phyloP scores from a whole-genome alignment of 2,329 filamentous ascomycete species.

The Thyridium curvatum region DNA sequence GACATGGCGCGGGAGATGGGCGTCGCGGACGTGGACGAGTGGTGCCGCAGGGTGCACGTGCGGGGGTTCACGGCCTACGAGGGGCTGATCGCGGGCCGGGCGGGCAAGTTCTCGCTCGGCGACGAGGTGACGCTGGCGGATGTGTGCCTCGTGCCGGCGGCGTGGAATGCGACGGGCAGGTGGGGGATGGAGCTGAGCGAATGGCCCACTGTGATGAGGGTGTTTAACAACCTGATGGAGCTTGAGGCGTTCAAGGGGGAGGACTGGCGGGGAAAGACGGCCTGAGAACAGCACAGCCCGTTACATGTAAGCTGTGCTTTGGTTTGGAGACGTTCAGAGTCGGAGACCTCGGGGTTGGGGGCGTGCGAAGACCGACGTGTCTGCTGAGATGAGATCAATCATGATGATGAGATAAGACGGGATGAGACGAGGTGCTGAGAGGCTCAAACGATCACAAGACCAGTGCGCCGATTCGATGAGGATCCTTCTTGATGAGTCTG shows the following conservation, averaged over 20 bases:
- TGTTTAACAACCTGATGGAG: constrained; percentile 38
- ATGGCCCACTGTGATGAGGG: constrained; percentile 38
- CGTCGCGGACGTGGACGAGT: constrained; percentile 31
- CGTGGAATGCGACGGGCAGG: constrained; percentile 46
- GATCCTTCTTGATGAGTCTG: too few relatives aligned
- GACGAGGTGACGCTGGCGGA: constrained; percentile 52
- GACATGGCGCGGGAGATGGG: constrained; percentile 38
- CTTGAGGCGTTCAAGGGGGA: constrained; percentile 45
- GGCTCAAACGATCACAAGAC: too few relatives aligned
- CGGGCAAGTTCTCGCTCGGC: constrained; percentile 48
- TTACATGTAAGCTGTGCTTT: too few relatives aligned
- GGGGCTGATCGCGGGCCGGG: constrained; percentile 23
- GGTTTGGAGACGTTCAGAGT: too few relatives aligned
- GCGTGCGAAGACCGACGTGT: too few relatives aligned
- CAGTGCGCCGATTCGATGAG: too few relatives aligned
- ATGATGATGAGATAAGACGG: too few relatives aligned
- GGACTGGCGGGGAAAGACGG: constrained; percentile 47
- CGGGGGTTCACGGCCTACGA: constrained; percentile 54
- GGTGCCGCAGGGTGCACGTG: constrained; percentile 44
- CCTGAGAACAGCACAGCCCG: constrained; percentile 22
- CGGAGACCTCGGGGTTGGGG: too few relatives aligned
- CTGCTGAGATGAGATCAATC: too few relatives aligned
- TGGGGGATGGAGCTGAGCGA: constrained; percentile 43
- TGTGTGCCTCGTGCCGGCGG: constrained; percentile 49
- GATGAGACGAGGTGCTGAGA: too few relatives aligned